Percentiles rank a stretch among this genome's conserved stretches.
Evolutionary conservation across 768 basidiomycete genomes (phyloP).

Genomic region (Pleurotus tuoliensis): DNA sequence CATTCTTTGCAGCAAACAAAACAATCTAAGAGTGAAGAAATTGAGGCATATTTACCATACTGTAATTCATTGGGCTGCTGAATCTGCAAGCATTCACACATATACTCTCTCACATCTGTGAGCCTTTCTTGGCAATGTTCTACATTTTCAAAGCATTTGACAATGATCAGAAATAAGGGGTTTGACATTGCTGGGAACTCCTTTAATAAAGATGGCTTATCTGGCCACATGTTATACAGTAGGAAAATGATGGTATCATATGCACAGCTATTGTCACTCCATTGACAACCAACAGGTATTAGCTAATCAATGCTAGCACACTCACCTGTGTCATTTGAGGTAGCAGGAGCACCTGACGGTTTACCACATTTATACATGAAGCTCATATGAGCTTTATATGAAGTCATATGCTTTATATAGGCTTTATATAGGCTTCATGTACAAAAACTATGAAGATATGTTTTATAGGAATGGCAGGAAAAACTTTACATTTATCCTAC

Average conservation of each 20-base stretch:
- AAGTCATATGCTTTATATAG: too few species aligned
- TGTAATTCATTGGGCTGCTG: background rate
- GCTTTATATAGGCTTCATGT: too few species aligned
- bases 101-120: background rate
- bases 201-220: background rate
- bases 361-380: too few species aligned
- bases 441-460: too few species aligned
- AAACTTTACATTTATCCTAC: too few species aligned
- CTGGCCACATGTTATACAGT: constrained; percentile 18
- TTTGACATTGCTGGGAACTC: background rate
- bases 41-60: background rate
- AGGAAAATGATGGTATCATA: constrained; percentile 23
- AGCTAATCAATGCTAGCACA: too few species aligned
- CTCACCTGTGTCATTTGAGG: too few species aligned
- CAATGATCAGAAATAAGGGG: background rate
- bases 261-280: constrained; percentile 25
- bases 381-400: too few species aligned
- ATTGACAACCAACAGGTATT: constrained; percentile 9
- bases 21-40: background rate
- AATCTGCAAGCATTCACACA: background rate
- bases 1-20: background rate
- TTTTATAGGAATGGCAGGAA: too few species aligned
- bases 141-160: background rate
- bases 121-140: background rate
- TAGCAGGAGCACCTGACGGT: too few species aligned